Base-by-base conservation (phyloP, 768 basidiomycete species). In the Naganishia antarctica region DNA sequence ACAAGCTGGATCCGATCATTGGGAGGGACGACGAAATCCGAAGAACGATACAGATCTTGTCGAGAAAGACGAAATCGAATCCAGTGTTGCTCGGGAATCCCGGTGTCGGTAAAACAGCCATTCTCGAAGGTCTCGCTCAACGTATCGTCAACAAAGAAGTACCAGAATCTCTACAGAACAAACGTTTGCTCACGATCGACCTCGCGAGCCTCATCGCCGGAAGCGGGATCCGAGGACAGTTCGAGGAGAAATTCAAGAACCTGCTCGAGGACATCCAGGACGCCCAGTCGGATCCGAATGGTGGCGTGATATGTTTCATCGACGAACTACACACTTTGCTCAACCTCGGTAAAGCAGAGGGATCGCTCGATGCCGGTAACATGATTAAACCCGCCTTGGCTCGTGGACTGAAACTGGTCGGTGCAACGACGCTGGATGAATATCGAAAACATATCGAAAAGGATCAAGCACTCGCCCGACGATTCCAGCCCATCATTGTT, bases 301-400 rank as follows among this genome's bases (percentile, higher is more conserved):
- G 88, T 21, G 85, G 87, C 46, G 86, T 91, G 8, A 93, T 93
- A 40, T 91, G 89, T 72, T 94, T 94, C 78, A 92, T 94, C 60
- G 91, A 93, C 70, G 91, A 94, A 84, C 86, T 94, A 59, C 91
- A 90, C 67, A 86, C 83, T 0, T 80, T 91, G 3, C 89, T 91
- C 80, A 89, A 91, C 61, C 83, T 94, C 7, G 91, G 91, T 0
- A 93, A 93, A 76, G 83, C 89, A 0, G 91, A 93, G 78, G 91
- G 91, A 25, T 89, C 89, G 67, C 87, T 94, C 65, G 91, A 93
- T 70, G 91, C 89, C 1, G 90, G 90, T 0, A 77, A 78, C 57
- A 91, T 92, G 89, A 91, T 92, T 70, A 93, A 91, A 71, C 90
- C 90, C 31, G 88, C 91, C 0, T 81, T 93, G 1, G 91, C 91